Evolutionary conservation across 2,329 filamentous ascomycete genomes (phyloP).

Genomic region (Reticulascus tulasneorum): DNA sequence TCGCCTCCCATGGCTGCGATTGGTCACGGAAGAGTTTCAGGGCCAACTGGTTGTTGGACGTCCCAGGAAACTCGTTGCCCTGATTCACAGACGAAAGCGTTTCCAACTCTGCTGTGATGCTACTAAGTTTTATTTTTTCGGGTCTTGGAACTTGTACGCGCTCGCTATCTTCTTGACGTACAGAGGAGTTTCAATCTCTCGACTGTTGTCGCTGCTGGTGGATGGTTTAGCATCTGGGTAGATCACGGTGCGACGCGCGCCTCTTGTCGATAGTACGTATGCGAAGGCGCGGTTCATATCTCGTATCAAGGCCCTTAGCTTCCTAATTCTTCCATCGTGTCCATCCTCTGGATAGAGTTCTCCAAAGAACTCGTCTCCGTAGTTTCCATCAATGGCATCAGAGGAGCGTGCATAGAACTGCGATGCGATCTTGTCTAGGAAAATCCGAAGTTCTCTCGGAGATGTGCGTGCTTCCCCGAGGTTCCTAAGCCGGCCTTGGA

Average conservation of each 20-base stretch:
- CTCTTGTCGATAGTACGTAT: no score
- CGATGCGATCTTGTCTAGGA: conserved; percentile 30
- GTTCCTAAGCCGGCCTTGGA: conserved; percentile 13
- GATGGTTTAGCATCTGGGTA: no score
- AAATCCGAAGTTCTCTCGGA: conserved; percentile 22
- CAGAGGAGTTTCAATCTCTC: no score
- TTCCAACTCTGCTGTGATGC: no score
- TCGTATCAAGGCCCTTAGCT: conserved; percentile 25
- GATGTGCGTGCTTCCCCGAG: conserved; percentile 19
- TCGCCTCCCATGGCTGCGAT: conserved; percentile 31
- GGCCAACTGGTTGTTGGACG: conserved; percentile 29
- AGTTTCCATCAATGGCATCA: conserved; percentile 24
- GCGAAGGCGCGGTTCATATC: conserved; percentile 26
- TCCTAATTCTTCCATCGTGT: conserved; percentile 13
- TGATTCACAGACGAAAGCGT: conserved; percentile 29
- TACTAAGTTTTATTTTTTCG: no score
- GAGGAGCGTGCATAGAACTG: conserved; percentile 27
- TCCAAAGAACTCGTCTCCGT: conserved; percentile 34
- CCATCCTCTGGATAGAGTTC: no score
- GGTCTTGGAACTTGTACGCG: no score
- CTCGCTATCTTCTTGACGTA: no score
- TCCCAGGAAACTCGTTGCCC: conserved; percentile 36
- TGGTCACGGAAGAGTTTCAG: conserved; percentile 36
- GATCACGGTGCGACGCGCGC: no score
- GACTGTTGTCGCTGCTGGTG: no score